Evolutionary conservation across 2,329 filamentous ascomycete species (phyloP).

Genomic region (Whalleya microplaca): DNA sequence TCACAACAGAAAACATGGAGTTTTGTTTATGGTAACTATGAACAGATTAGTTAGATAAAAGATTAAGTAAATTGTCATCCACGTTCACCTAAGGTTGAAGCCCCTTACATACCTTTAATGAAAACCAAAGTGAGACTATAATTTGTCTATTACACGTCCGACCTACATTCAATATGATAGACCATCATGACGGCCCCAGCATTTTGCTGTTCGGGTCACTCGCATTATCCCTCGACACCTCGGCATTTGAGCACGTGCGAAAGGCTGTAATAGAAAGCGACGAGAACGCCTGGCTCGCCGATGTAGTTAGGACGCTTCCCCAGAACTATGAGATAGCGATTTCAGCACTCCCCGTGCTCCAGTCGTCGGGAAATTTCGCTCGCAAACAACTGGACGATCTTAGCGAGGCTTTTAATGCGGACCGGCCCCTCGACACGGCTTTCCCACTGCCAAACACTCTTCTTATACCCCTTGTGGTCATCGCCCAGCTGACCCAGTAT

Average conservation of each 20-base stretch:
- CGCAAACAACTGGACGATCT: constrained; percentile 18
- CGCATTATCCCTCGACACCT: constrained; percentile 18
- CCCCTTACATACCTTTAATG: too few relatives aligned
- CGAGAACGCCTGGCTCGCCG: constrained; percentile 13
- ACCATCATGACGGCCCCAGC: constrained; percentile 12
- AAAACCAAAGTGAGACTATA: too few relatives aligned
- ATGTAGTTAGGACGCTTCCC: constrained; percentile 16
- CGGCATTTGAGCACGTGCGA: constrained; percentile 14
- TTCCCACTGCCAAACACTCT: constrained; percentile 28
- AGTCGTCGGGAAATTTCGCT: constrained; percentile 4
- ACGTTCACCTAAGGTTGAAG: too few relatives aligned
- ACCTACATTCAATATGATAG: constrained; percentile 19
- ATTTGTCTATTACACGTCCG: too few relatives aligned
- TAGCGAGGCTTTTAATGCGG: constrained; percentile 12
- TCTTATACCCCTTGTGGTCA: constrained; percentile 43
- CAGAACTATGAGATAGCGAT: constrained; percentile 16
- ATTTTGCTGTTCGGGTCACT: constrained; percentile 21
- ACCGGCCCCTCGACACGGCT: constrained; percentile 17
- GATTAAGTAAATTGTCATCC: too few relatives aligned
- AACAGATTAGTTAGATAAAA: too few relatives aligned
- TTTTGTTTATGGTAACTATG: too few relatives aligned
- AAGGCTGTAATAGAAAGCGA: constrained; percentile 17
- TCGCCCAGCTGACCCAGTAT: constrained; percentile 36
- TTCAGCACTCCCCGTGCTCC: constrained; percentile 11
- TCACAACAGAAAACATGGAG: too few relatives aligned